A percentile compares a stretch with the other conserved stretches of the same genome.
Conservation (phyloP, 2,329 filamentous ascomycete species). For the Colletotrichum sp. region DNA sequence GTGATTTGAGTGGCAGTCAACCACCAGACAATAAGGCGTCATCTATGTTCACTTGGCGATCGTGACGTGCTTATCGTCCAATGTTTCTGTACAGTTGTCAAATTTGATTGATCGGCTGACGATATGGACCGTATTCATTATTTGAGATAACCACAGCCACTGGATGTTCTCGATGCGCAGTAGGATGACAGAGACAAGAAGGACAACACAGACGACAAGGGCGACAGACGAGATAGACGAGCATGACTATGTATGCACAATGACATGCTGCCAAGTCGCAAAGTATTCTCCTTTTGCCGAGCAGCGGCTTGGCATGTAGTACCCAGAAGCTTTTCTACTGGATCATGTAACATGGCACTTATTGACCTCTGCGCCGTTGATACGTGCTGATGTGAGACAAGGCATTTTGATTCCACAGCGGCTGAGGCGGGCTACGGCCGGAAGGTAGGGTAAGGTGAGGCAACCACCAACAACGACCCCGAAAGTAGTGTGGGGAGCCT, state of each 20-base stretch:
- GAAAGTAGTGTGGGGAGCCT: not conserved
- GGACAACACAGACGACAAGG: no score
- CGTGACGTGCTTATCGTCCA: no score
- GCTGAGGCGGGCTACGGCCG: not conserved
- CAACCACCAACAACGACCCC: not conserved
- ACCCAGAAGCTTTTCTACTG: accelerated
- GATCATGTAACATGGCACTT: not conserved
- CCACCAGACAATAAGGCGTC: no score
- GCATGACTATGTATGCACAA: not conserved
- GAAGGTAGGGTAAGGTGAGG: not conserved
- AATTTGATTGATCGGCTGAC: no score
- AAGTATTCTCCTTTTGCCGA: not conserved
- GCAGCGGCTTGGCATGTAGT: not conserved
- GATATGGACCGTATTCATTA: no score
- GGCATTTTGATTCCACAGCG: not conserved
- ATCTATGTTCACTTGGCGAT: no score
- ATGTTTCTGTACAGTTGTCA: no score
- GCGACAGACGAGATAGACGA: no score
- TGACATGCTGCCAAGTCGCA: not conserved
- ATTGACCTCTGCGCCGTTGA: not conserved
- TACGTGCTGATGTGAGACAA: not conserved
- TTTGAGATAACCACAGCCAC: no score
- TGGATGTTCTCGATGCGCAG: no score
- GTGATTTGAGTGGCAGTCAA: not conserved
- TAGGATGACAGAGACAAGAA: no score